Conservation (phyloP, 257 asterid species). For the Coffea canephora region DNA sequence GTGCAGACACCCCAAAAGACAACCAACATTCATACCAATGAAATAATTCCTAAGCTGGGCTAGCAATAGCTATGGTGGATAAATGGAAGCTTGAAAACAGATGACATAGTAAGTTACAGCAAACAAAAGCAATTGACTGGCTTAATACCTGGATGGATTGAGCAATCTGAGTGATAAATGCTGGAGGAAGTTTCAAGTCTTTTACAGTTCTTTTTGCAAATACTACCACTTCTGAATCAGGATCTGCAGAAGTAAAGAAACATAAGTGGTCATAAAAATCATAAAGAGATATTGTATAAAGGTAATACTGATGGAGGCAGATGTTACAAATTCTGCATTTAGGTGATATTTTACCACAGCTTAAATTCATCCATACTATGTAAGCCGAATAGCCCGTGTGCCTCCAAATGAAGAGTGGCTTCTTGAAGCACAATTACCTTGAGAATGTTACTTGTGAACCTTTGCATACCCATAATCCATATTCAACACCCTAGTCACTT, state of each 20-base stretch:
- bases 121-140: neutral
- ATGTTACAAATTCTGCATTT: neutral
- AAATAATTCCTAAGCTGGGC: neutral
- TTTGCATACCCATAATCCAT: neutral
- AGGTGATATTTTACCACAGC: neutral
- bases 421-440: neutral
- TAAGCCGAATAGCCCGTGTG: no score
- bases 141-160: slow-evolving; percentile 81
- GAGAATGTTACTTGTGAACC: neutral
- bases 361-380: neutral
- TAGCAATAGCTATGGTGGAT: neutral
- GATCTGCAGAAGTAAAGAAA: slow-evolving; percentile 43
- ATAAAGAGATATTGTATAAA: neutral
- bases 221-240: slow-evolving; percentile 82
- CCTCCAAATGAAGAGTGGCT: neutral
- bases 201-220: slow-evolving; percentile 91
- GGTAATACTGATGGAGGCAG: neutral
- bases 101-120: neutral
- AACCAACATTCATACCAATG: neutral
- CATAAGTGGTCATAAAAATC: neutral
- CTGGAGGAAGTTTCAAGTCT: slow-evolving; percentile 93
- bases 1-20: neutral
- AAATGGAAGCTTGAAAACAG: neutral
- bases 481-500: neutral
- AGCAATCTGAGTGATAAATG: slow-evolving; percentile 85